phyloP scores from a whole-genome alignment of 2,329 filamentous ascomycete species.

The Fusarium sp. region DNA sequence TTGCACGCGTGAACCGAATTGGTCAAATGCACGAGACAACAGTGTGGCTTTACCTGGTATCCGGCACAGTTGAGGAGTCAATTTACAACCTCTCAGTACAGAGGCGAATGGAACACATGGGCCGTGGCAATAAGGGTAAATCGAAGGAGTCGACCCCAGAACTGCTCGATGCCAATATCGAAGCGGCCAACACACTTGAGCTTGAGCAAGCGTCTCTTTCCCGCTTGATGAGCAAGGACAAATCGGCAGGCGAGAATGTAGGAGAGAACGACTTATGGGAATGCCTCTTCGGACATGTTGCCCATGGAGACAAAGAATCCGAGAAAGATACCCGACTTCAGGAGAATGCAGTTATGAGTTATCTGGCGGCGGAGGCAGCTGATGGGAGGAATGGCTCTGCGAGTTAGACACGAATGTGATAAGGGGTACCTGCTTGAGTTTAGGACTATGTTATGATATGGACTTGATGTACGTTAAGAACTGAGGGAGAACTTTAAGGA shows the following conservation, averaged over 20 bases:
- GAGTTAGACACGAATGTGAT: constrained; percentile 1
- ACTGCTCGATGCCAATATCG: constrained; percentile 72
- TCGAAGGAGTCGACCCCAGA: constrained; percentile 56
- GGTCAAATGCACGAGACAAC: constrained; percentile 89
- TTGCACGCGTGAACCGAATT: constrained; percentile 94
- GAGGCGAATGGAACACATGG: constrained; percentile 82
- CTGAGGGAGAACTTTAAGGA: background rate
- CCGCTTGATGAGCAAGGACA: constrained; percentile 76
- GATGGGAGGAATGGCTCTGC: constrained; percentile 47
- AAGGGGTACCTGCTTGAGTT: background rate
- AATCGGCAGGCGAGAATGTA: constrained; percentile 82
- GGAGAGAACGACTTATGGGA: constrained; percentile 84
- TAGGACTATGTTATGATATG: background rate
- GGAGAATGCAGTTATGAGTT: constrained; percentile 53
- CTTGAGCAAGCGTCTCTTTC: constrained; percentile 78
- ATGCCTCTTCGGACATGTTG: constrained; percentile 79
- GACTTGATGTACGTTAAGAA: background rate
- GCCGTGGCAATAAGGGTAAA: constrained; percentile 52
- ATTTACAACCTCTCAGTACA: constrained; percentile 89
- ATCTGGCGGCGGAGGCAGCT: constrained; percentile 60
- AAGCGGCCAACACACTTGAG: constrained; percentile 86
- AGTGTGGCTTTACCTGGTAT: constrained; percentile 95
- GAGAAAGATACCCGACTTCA: constrained; percentile 45
- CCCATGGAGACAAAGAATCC: constrained; percentile 43
- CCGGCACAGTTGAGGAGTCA: constrained; percentile 89